phyloP scores from a whole-genome alignment of 2,329 filamentous ascomycete species.

The Colletotrichum brevisporum region DNA sequence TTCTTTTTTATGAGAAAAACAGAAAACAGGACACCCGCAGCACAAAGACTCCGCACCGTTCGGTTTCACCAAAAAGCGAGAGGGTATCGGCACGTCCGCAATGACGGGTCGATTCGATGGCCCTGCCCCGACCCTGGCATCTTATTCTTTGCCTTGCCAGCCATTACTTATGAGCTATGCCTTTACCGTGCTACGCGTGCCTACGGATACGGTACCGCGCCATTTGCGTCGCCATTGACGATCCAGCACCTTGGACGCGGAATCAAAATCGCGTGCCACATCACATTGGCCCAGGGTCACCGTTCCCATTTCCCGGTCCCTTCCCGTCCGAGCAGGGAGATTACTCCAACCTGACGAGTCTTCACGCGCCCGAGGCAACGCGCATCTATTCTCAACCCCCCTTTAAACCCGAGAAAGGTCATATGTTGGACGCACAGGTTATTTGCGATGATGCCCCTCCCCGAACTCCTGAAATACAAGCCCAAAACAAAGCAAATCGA shows the following conservation, averaged over 20 bases:
- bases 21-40: constrained; percentile 19
- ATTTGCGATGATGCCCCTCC: too few relatives aligned
- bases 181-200: neutral
- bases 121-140: neutral
- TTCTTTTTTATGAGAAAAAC: constrained; percentile 20
- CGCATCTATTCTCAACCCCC: neutral
- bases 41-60: constrained; percentile 38
- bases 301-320: constrained; percentile 12
- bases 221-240: constrained; percentile 20
- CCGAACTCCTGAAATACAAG: too few relatives aligned
- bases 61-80: constrained; percentile 33
- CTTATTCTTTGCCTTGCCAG: neutral
- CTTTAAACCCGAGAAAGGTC: neutral
- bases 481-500: neutral
- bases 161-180: too few relatives aligned
- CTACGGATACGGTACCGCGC: constrained; percentile 7
- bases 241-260: constrained; percentile 36
- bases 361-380: neutral
- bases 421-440: too few relatives aligned
- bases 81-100: constrained; percentile 14
- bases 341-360: neutral
- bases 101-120: constrained; percentile 16
- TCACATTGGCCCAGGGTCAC: constrained; percentile 7
- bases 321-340: neutral
- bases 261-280: constrained; percentile 28